phyloP scores from a whole-genome alignment of 2,329 filamentous ascomycete species.

The Monosporascus sp. region DNA sequence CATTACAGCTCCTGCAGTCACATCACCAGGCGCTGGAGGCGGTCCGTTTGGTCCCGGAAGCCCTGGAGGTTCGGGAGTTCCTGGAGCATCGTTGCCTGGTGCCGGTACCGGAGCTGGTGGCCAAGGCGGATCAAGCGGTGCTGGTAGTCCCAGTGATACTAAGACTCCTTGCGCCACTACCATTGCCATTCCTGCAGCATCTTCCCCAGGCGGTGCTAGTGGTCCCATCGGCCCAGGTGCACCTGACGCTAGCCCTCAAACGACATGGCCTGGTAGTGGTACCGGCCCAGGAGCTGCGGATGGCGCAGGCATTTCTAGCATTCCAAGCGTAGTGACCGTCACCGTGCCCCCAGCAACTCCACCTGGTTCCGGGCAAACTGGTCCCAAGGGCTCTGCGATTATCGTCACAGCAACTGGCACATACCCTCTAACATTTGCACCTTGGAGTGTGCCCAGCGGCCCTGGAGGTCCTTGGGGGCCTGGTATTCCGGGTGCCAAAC shows the following conservation, averaged over 20 bases:
- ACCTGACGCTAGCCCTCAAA: background rate
- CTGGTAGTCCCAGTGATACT: background rate
- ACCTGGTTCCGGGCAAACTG: too few relatives aligned
- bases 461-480: background rate
- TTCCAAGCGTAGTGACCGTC: background rate
- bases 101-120: background rate
- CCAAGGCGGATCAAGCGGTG: conserved; percentile 3
- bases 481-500: too few relatives aligned
- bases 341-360: background rate
- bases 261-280: too few relatives aligned
- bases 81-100: too few relatives aligned
- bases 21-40: too few relatives aligned
- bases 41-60: too few relatives aligned
- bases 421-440: background rate
- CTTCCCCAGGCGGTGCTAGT: background rate
- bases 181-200: background rate
- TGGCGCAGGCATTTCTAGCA: background rate
- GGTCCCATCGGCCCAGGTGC: background rate
- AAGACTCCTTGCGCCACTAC: background rate
- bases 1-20: conserved; percentile 16
- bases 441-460: background rate
- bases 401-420: too few relatives aligned
- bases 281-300: background rate
- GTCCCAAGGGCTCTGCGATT: too few relatives aligned
- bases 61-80: too few relatives aligned